These are phyloP conservation scores for Nannochloropsis oceanica DNA, from an alignment of 108 stramenopile genomes.

Conservation along the genomic window DNA sequence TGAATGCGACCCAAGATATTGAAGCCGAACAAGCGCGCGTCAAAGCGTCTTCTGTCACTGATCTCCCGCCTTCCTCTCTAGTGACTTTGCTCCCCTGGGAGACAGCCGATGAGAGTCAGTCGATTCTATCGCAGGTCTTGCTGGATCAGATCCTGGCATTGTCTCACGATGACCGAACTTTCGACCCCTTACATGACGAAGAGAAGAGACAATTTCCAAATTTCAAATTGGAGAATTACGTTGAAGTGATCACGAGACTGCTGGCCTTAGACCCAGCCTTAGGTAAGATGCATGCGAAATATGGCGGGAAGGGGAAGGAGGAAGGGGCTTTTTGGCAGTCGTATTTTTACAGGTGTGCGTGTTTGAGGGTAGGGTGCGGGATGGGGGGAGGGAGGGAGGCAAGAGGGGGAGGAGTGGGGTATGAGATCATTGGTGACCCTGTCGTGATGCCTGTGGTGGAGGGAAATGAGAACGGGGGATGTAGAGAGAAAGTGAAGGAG, in stretches of 20 bases:
- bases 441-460: neutral
- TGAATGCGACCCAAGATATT: neutral
- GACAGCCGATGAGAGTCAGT: neutral
- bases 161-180: neutral
- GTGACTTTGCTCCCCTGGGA: neutral
- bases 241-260: neutral
- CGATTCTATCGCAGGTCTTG: neutral
- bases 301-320: neutral
- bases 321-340: neutral
- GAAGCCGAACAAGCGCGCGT: neutral
- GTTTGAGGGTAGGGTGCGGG: neutral
- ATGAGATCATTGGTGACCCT: neutral
- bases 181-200: neutral
- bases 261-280: neutral
- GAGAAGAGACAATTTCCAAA: neutral
- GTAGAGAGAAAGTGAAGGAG: neutral
- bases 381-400: neutral
- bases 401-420: neutral
- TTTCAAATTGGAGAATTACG: neutral
- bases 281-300: neutral
- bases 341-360: neutral
- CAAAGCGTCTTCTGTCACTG: neutral
- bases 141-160: neutral
- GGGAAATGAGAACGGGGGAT: neutral
- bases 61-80: neutral